Evolutionary conservation across 2,329 filamentous ascomycete species (phyloP).

Genomic region (Dothistroma septosporum): DNA sequence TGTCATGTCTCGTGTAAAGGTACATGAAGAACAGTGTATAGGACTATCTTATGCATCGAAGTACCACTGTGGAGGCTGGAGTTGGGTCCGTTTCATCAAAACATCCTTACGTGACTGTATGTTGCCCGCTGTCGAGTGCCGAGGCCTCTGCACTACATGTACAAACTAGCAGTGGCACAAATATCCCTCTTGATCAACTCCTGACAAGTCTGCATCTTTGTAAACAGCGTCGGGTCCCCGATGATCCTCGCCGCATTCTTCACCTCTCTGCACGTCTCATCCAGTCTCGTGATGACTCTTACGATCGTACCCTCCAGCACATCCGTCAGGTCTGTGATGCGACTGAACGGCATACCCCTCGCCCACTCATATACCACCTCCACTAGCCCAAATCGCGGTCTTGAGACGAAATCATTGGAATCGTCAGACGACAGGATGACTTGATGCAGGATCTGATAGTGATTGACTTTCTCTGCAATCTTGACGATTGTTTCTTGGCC

Average conservation of each 20-base stretch:
- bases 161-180: constrained; percentile 80
- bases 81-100: too few species aligned
- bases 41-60: too few species aligned
- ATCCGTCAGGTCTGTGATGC: constrained; percentile 92
- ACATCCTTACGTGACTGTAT: background rate
- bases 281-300: constrained; percentile 83
- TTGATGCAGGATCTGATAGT: constrained; percentile 82
- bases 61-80: too few species aligned
- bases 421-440: constrained; percentile 88
- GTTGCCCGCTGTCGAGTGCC: background rate
- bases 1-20: too few species aligned
- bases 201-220: constrained; percentile 96
- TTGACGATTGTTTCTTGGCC: constrained; percentile 82
- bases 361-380: constrained; percentile 99
- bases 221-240: constrained; percentile 85
- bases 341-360: constrained; percentile 94
- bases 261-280: constrained; percentile 95
- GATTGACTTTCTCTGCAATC: constrained; percentile 89
- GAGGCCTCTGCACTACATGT: constrained; percentile 58
- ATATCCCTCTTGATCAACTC: constrained; percentile 97
- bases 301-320: constrained; percentile 98
- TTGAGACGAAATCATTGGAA: constrained; percentile 83
- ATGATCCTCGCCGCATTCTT: constrained; percentile 96
- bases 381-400: constrained; percentile 85
- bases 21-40: too few species aligned